Evolutionary conservation across 148 eudicot genomes (phyloP).

Genomic region (Oxyria digyna): DNA sequence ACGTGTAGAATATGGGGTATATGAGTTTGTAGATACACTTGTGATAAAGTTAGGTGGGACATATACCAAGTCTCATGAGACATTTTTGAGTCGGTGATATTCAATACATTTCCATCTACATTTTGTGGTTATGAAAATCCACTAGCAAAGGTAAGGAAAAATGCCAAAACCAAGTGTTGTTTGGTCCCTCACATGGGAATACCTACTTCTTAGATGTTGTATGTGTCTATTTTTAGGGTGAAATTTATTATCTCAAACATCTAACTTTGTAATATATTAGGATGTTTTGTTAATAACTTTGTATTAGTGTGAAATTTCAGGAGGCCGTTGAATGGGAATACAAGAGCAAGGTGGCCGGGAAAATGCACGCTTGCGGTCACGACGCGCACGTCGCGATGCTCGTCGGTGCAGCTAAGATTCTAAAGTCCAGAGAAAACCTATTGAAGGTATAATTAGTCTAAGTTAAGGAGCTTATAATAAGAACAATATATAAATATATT

Average conservation of each 20-base stretch:
- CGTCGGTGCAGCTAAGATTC: conserved; percentile 38
- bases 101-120: not conserved
- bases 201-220: no score
- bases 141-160: not conserved
- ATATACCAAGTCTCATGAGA: not conserved
- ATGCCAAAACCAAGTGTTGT: no score
- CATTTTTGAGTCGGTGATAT: not conserved
- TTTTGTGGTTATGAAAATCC: not conserved
- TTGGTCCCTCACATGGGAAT: no score
- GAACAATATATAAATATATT: no score
- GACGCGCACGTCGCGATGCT: conserved; percentile 51
- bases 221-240: no score
- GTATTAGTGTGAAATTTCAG: conserved; percentile 12
- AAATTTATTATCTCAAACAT: no score
- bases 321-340: conserved; percentile 44
- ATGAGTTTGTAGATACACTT: no score
- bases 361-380: conserved; percentile 60
- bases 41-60: not conserved
- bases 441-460: not conserved
- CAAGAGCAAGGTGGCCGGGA: conserved; percentile 41
- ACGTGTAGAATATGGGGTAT: not conserved
- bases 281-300: no score
- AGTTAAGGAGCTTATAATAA: no score
- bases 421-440: not conserved
- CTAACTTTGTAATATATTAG: no score